Conservation (phyloP, 257 asterid genomes). For the Nicotiana paniculata region DNA sequence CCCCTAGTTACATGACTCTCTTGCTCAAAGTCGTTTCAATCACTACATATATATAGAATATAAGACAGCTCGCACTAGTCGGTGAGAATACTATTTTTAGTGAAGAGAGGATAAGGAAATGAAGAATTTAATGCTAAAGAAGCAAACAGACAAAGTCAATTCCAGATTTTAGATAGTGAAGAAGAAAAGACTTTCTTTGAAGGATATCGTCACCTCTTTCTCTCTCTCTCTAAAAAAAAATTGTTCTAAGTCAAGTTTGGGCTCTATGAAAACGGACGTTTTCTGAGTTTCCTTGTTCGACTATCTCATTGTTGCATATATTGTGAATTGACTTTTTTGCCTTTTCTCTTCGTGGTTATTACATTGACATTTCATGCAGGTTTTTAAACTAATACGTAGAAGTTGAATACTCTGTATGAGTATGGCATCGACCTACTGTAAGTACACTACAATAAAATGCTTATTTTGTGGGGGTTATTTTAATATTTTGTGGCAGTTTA, state of each 20-base stretch:
- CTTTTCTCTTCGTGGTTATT: background rate
- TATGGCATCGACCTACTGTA: too few species aligned
- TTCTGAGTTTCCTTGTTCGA: background rate
- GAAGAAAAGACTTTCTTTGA: background rate
- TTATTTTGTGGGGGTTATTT: too few species aligned
- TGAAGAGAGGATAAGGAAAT: background rate
- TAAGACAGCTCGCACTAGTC: background rate
- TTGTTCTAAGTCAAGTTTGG: background rate
- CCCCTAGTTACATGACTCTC: too few species aligned
- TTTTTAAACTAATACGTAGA: background rate
- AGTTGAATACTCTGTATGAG: too few species aligned
- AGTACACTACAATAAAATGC: too few species aligned
- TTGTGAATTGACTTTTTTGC: background rate
- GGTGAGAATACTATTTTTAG: background rate
- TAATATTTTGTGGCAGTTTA: too few species aligned
- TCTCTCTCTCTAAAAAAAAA: background rate
- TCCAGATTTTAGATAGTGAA: background rate
- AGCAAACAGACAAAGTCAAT: background rate
- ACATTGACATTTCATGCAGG: background rate
- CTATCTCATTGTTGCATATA: background rate
- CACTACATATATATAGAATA: background rate
- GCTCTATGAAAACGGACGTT: background rate
- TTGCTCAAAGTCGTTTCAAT: background rate
- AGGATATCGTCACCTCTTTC: background rate
- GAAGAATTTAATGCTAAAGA: background rate